These are phyloP conservation scores for Yarrowia divulgata DNA, from an alignment of 805 yeast species.

Conservation along the genomic window DNA sequence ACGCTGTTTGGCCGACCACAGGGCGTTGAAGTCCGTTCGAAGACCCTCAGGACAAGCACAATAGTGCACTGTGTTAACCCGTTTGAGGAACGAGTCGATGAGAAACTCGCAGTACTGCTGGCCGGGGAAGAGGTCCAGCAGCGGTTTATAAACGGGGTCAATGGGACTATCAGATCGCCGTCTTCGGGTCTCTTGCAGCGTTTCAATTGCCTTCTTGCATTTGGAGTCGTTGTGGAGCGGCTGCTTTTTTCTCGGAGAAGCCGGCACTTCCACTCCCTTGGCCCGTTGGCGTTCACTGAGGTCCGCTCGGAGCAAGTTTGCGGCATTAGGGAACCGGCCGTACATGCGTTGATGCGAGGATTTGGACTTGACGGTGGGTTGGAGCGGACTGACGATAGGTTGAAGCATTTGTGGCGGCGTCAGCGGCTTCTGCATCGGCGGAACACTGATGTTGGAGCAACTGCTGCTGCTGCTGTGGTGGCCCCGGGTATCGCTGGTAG, in stretches of 20 bases:
- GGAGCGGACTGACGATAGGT: conserved; percentile 19
- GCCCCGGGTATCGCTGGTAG: conserved; percentile 22
- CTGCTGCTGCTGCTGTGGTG: conserved; percentile 30
- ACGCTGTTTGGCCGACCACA: conserved; percentile 37
- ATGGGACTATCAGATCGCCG: conserved; percentile 12
- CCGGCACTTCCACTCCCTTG: conserved; percentile 12
- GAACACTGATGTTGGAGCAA: conserved; percentile 23
- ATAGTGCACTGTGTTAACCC: conserved; percentile 29
- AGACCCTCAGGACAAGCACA: conserved; percentile 29
- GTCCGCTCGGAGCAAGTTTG: conserved; percentile 23
- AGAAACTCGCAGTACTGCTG: conserved; percentile 39
- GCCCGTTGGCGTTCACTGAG: conserved; percentile 10
- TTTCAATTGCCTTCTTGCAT: conserved; percentile 25
- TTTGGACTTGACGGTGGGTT: conserved; percentile 19
- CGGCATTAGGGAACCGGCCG: conserved; percentile 37
- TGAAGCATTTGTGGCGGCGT: conserved; percentile 23
- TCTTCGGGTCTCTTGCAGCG: conserved; percentile 20
- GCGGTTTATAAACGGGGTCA: conserved; percentile 33
- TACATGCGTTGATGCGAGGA: conserved; percentile 31
- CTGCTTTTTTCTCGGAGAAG: conserved; percentile 18
- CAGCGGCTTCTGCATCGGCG: conserved; percentile 26
- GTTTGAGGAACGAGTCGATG: conserved; percentile 31
- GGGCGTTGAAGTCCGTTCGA: conserved; percentile 36
- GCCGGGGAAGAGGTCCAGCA: conserved; percentile 36
- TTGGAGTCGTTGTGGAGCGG: conserved; percentile 23